A percentile compares a stretch with the other conserved stretches of the same genome.
These are phyloP conservation scores for Diplosphaera chodatii DNA, from an alignment of 139 green algal species.

Conservation along the genomic window DNA sequence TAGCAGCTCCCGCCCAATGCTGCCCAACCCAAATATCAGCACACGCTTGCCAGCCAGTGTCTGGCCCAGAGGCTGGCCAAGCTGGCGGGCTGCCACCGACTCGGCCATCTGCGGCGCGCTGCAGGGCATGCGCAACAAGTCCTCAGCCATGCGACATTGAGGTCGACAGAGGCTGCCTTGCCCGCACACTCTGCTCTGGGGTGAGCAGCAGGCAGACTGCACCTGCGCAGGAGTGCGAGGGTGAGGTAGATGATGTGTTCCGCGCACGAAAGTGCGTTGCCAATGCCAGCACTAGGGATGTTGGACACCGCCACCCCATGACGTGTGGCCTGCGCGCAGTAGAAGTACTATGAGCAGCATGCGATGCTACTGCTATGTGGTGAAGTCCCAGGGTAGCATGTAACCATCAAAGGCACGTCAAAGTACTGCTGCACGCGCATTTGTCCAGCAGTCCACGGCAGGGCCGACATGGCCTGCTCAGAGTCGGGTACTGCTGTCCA, in stretches of 20 bases:
- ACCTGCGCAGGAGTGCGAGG: conserved; percentile 40
- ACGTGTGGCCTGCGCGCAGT: conserved; percentile 33
- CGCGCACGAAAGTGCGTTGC: conserved; percentile 60
- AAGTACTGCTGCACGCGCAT: no score
- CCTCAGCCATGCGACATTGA: no score
- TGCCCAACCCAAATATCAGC: conserved; percentile 44
- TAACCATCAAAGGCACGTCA: no score
- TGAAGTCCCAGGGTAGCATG: no score
- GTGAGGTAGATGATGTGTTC: conserved; percentile 62
- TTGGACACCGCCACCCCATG: conserved; percentile 53
- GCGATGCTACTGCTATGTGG: no score
- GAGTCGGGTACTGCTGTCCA: no score
- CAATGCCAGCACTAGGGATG: conserved; percentile 45
- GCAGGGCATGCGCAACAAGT: conserved; percentile 5
- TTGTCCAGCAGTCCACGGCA: no score
- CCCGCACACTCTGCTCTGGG: background rate
- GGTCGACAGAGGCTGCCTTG: background rate
- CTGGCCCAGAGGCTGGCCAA: conserved; percentile 34
- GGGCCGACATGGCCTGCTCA: conserved; percentile 47
- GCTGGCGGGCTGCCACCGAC: conserved; percentile 12
- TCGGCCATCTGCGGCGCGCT: conserved; percentile 3
- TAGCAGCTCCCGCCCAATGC: conserved; percentile 46
- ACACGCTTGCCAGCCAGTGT: conserved; percentile 32
- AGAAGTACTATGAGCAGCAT: no score
- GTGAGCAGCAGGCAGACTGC: background rate